These are phyloP conservation scores for Suillus bovinus DNA, from an alignment of 768 basidiomycete genomes.

Conservation along the genomic window DNA sequence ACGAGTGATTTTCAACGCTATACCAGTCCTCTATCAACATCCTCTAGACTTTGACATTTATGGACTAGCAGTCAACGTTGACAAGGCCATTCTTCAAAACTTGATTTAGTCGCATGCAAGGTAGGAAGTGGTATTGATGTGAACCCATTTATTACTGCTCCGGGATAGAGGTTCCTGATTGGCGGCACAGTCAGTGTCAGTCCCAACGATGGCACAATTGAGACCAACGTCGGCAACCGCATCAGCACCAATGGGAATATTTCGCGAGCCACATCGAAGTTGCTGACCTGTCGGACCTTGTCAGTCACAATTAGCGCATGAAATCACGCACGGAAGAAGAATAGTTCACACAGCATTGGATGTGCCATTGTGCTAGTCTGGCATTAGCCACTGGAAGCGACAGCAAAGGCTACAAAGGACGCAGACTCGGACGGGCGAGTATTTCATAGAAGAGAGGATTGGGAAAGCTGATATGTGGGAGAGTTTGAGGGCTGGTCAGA, in stretches of 20 bases:
- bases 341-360: slow-evolving; percentile 32
- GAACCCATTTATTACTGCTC: too few species aligned
- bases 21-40: background rate
- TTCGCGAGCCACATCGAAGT: slow-evolving; percentile 11
- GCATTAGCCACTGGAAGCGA: slow-evolving; percentile 19
- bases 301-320: slow-evolving; percentile 20
- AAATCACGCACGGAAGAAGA: background rate
- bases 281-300: background rate
- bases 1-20: background rate
- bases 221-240: slow-evolving; percentile 21
- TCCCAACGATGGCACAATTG: too few species aligned
- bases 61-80: slow-evolving; percentile 7
- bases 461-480: background rate
- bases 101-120: background rate
- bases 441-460: background rate
- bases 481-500: background rate
- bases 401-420: slow-evolving; percentile 5
- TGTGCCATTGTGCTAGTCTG: slow-evolving; percentile 28
- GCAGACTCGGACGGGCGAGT: background rate
- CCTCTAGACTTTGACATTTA: slow-evolving; percentile 5
- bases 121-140: background rate
- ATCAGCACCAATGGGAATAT: slow-evolving; percentile 17
- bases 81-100: slow-evolving; percentile 2
- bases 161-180: too few species aligned
- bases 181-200: too few species aligned